These are phyloP conservation scores for Pseudogymnoascus sp. DNA, from an alignment of 2,329 filamentous ascomycete species.

Conservation along the genomic window DNA sequence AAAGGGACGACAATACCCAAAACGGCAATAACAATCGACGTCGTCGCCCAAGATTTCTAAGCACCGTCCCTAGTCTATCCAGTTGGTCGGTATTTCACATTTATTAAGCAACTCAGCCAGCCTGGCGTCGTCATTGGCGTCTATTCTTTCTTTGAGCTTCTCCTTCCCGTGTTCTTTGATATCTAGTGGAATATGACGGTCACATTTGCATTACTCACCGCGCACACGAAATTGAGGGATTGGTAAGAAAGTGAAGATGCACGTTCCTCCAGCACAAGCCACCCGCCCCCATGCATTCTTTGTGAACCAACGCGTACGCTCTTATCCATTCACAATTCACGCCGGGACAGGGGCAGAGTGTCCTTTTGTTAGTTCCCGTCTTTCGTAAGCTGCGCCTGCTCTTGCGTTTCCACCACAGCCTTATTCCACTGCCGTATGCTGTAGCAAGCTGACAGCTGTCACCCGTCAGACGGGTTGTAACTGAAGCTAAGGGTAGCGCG, in stretches of 20 bases:
- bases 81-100: not conserved
- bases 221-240: not conserved
- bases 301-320: not conserved
- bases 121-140: not conserved
- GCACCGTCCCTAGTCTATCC: not conserved
- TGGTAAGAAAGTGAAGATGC: not conserved
- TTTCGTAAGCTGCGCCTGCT: not conserved
- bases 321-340: not conserved
- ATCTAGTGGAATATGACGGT: not conserved
- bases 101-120: not conserved
- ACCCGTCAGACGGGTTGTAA: not conserved
- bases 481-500: not conserved
- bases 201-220: not conserved
- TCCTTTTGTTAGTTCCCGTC: not conserved
- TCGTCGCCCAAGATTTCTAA: constrained; percentile 1
- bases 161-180: not conserved
- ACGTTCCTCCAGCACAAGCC: not conserved
- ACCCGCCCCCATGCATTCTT: not conserved
- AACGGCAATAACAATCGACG: not conserved
- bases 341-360: not conserved
- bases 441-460: not conserved
- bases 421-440: not conserved
- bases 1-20: not conserved
- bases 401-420: not conserved
- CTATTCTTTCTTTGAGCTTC: not conserved